A percentile compares a stretch with the other conserved stretches of the same genome.
Conservation (phyloP, 495 filamentous ascomycete species). For the Penicillium coprophilum region DNA sequence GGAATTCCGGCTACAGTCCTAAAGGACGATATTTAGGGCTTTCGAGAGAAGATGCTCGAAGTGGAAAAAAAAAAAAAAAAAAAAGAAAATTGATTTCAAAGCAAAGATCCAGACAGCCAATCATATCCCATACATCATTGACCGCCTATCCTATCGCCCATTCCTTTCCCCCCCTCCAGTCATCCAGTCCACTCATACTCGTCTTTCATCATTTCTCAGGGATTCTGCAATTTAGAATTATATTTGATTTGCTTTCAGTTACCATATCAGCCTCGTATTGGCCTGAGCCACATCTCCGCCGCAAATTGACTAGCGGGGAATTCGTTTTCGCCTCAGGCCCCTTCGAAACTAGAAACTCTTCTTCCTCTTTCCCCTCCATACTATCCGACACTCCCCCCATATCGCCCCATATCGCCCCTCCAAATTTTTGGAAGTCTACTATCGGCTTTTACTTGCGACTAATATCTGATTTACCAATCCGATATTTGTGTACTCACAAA, state of each 20-base stretch:
- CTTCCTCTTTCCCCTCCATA: constrained; percentile 9
- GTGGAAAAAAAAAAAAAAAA: constrained; percentile 3
- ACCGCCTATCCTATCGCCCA: constrained; percentile 11
- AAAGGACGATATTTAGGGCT: background rate
- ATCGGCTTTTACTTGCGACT: background rate
- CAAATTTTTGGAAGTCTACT: background rate
- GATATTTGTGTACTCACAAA: background rate
- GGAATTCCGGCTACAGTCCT: background rate
- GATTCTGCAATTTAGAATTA: background rate
- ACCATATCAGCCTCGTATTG: constrained; percentile 8
- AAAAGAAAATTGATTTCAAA: constrained; percentile 11
- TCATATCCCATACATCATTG: background rate
- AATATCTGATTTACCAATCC: background rate
- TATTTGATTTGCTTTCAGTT: background rate
- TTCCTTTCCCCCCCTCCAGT: background rate
- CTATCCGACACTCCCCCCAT: background rate
- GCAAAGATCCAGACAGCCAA: background rate
- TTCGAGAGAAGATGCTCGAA: constrained; percentile 3
- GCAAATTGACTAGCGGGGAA: constrained; percentile 12
- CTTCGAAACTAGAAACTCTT: constrained; percentile 7
- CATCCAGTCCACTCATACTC: no score
- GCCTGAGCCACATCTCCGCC: constrained; percentile 10
- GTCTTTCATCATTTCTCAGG: constrained; percentile 3
- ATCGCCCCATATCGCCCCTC: background rate
- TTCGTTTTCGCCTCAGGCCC: constrained; percentile 13